These are phyloP conservation scores for Ogataea salicorniae DNA, from an alignment of 805 yeast genomes.

Conservation along the genomic window DNA sequence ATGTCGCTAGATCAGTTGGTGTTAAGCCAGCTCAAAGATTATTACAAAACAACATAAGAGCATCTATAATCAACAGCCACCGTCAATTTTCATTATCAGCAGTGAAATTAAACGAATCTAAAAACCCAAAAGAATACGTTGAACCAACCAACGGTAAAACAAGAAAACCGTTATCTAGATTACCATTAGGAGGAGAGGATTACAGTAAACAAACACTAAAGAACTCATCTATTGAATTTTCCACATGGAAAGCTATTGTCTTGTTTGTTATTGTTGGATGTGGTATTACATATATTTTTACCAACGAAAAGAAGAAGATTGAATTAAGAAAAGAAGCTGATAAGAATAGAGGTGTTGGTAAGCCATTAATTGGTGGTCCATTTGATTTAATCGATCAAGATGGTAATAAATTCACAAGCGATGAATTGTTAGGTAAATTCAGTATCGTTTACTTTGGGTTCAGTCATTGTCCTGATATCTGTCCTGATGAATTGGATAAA, in stretches of 20 bases:
- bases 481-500: constrained; percentile 96
- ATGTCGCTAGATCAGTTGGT: too few relatives aligned
- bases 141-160: neutral
- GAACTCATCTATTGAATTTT: constrained; percentile 54
- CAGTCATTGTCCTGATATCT: constrained; percentile 96
- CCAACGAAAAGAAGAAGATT: constrained; percentile 69
- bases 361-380: constrained; percentile 89
- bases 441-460: constrained; percentile 92
- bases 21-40: too few relatives aligned
- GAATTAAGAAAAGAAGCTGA: constrained; percentile 76
- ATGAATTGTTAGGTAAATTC: constrained; percentile 72
- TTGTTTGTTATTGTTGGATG: constrained; percentile 67
- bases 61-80: too few relatives aligned
- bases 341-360: constrained; percentile 82
- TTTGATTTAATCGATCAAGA: constrained; percentile 68
- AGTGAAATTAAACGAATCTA: too few relatives aligned
- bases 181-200: constrained; percentile 63
- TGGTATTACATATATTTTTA: constrained; percentile 64
- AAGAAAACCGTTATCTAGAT: constrained; percentile 69
- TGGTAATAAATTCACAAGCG: constrained; percentile 69
- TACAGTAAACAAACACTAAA: constrained; percentile 26
- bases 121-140: too few relatives aligned
- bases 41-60: too few relatives aligned
- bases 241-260: constrained; percentile 79
- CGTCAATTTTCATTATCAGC: too few relatives aligned